phyloP scores from a whole-genome alignment of 306 rosid genomes.

The Lathyrus aphaca region DNA sequence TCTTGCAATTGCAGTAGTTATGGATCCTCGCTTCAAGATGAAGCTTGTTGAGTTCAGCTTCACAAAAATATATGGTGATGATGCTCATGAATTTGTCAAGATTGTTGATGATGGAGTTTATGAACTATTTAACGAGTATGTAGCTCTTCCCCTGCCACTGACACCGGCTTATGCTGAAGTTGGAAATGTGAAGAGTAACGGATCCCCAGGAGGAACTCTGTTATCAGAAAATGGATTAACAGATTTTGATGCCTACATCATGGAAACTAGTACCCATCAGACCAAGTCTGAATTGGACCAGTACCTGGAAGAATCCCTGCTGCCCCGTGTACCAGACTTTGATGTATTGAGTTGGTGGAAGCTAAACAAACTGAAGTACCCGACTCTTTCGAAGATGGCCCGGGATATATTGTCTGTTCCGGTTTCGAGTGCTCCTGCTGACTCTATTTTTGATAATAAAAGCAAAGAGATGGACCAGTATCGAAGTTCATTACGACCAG shows the following conservation, averaged over 20 bases:
- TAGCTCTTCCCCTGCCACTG: slow-evolving; percentile 78
- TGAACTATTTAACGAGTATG: slow-evolving; percentile 85
- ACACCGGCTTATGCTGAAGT: slow-evolving; percentile 81
- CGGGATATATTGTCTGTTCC: slow-evolving; percentile 80
- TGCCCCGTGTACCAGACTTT: slow-evolving; percentile 82
- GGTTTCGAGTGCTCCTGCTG: slow-evolving; percentile 64
- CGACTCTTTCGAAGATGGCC: slow-evolving; percentile 95
- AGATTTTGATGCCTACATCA: slow-evolving; percentile 90
- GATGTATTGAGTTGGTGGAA: slow-evolving; percentile 95
- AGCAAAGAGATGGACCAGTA: slow-evolving; percentile 80
- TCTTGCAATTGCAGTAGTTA: slow-evolving; percentile 84
- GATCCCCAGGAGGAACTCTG: slow-evolving; percentile 59
- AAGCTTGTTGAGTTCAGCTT: slow-evolving; percentile 96
- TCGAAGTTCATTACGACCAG: slow-evolving; percentile 77
- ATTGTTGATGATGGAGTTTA: slow-evolving; percentile 86
- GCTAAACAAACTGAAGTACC: slow-evolving; percentile 85
- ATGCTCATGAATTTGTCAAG: slow-evolving; percentile 67
- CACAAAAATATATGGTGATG: slow-evolving; percentile 77
- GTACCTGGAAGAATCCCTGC: slow-evolving; percentile 85
- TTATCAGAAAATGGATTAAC: slow-evolving; percentile 76
- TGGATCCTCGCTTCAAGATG: slow-evolving; percentile 99
- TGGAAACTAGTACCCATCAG: slow-evolving; percentile 89
- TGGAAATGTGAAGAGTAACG: slow-evolving; percentile 52
- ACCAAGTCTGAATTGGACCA: slow-evolving; percentile 87
- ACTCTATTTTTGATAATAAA: slow-evolving; percentile 57